Conservation (phyloP, 805 yeast species). For the Suhomyces emberorum region DNA sequence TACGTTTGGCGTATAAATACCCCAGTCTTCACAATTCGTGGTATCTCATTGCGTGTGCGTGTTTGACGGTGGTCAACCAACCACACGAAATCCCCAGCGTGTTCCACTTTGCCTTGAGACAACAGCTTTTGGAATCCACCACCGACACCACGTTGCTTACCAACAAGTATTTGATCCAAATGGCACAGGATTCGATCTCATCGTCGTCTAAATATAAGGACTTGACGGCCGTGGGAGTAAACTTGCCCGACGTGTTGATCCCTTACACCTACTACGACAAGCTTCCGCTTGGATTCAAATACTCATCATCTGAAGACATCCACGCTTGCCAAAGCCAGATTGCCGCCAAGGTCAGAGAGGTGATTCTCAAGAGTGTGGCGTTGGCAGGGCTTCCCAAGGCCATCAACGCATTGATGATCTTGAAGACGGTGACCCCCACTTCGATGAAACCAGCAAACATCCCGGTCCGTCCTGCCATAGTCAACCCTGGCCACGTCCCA, state of each 20-base stretch:
- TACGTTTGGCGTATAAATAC: slow-evolving; percentile 48
- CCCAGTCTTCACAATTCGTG: slow-evolving; percentile 58
- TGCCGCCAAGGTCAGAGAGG: slow-evolving; percentile 66
- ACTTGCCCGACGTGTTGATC: slow-evolving; percentile 39
- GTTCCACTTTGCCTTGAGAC: slow-evolving; percentile 62
- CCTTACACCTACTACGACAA: slow-evolving; percentile 37
- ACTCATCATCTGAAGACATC: slow-evolving; percentile 31
- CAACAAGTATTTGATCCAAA: slow-evolving; percentile 28
- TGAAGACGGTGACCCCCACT: slow-evolving; percentile 65
- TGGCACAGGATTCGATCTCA: slow-evolving; percentile 39
- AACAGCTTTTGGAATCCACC: slow-evolving; percentile 36
- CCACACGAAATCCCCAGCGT: slow-evolving; percentile 78
- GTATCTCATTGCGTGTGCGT: slow-evolving; percentile 78
- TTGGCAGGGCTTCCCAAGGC: slow-evolving; percentile 81
- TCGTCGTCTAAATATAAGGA: slow-evolving; percentile 38
- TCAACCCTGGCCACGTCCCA: slow-evolving; percentile 32
- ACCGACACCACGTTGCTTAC: slow-evolving; percentile 28
- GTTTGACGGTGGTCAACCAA: slow-evolving; percentile 75
- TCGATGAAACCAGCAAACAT: slow-evolving; percentile 20
- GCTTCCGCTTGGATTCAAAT: slow-evolving; percentile 37
- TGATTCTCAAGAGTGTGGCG: slow-evolving; percentile 74
- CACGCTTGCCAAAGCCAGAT: slow-evolving; percentile 30
- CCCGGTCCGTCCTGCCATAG: slow-evolving; percentile 28
- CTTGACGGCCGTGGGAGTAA: slow-evolving; percentile 39
- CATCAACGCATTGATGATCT: slow-evolving; percentile 68